Conservation (phyloP, 768 basidiomycete species). For the Mycena filopes region DNA sequence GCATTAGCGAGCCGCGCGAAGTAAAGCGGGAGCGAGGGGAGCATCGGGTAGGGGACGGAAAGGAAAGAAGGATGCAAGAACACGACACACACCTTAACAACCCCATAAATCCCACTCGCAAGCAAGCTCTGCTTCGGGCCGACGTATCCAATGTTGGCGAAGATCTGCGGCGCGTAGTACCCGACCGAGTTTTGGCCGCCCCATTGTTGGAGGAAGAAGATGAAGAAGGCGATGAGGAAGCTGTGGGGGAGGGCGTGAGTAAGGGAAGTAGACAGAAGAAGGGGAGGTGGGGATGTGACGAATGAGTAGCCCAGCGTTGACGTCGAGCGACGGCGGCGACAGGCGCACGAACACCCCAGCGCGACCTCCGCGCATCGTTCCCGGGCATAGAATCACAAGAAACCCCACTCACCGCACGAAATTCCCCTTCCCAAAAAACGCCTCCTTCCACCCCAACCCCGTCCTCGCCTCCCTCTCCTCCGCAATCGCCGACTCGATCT, state of each 20-base stretch:
- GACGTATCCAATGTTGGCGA: constrained; percentile 77
- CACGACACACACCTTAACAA: constrained; percentile 16
- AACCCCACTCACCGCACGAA: constrained; percentile 53
- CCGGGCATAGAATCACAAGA: neutral
- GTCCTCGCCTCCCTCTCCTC: constrained; percentile 75
- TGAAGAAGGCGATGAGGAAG: constrained; percentile 75
- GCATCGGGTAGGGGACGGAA: neutral
- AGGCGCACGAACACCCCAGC: too few species aligned
- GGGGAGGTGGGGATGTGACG: neutral
- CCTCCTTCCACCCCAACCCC: constrained; percentile 75
- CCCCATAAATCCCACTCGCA: constrained; percentile 68
- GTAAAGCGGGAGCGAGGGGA: neutral
- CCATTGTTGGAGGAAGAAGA: constrained; percentile 88
- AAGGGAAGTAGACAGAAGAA: neutral
- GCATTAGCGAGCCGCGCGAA: constrained; percentile 31
- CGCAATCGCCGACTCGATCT: constrained; percentile 82
- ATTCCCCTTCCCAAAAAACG: constrained; percentile 86
- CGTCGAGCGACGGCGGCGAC: too few species aligned
- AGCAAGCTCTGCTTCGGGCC: constrained; percentile 59
- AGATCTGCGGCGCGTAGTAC: constrained; percentile 83
- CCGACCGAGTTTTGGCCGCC: constrained; percentile 85
- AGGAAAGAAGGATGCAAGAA: neutral
- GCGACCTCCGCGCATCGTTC: neutral
- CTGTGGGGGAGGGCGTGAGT: constrained; percentile 3
- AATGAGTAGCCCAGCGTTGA: too few species aligned